Evolutionary conservation across 2,329 filamentous ascomycete species (phyloP), one percentile per base, ranked within the genome.

Genomic region (Claviceps citrina): DNA sequence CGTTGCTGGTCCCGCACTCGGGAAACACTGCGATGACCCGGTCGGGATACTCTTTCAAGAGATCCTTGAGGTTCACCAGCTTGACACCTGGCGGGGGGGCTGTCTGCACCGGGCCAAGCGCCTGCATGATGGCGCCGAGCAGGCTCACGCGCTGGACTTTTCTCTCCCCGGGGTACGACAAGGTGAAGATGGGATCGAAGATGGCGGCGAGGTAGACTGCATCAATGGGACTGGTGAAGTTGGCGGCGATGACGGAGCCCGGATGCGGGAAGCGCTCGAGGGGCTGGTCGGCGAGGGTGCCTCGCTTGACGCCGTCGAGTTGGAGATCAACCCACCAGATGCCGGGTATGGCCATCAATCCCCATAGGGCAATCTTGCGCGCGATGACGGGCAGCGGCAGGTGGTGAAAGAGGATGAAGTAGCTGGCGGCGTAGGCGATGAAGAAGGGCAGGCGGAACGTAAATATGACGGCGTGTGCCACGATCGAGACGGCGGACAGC

Each of bases 261-360:
- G 80, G 75, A 41, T 81, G 75, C 1, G 91, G 91, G 15, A 96
- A 75, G 31, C 84, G 76, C 44, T 78, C 68, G 42, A 70, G 65
- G 30, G 81, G 78, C 51, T 86, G 78, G 53, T 81, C 78, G 35
- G 81, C 78, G 25, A 93, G 68, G 20, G 81, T 87, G 64, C 91
- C 91, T 63, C 86, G 84, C 62, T 84, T 87, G 40, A 98, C 91
- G 43, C 89, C 89, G 58, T 98, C 91, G 48, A 98, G 84, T 60
- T 95, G 89, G n/a, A 98, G 67, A 61, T 98, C 91, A 42, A 95
- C 80, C 89, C 89, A 96, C 86, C 87, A 96, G 43, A 98, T 84
- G 22, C 91, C 89, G 0, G 87, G 85, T 43, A 93, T 81, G 28
- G 78, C 81, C 50, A 98, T 73, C 48, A 96, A 73, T 44, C 77